Evolutionary conservation across 352 stramenopile species (phyloP), one percentile per base, ranked within the genome.

Genomic region (Globisporangium carolinianum): DNA sequence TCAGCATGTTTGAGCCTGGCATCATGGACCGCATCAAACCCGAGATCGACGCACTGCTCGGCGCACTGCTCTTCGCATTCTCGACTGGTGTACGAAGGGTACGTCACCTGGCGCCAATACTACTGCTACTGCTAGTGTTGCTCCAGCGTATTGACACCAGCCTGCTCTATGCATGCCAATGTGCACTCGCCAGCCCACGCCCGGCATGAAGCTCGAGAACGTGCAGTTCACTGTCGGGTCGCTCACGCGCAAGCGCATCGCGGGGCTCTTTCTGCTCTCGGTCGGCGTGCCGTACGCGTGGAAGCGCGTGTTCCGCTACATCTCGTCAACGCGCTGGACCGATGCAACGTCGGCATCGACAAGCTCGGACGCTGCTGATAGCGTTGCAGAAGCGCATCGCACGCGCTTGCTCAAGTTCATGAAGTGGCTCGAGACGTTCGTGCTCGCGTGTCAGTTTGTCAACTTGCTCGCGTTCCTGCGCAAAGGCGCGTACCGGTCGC

Each of bases 151-250:
- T 53, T 35, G 12, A 1, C 50, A 11, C 4, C 37, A 41, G 8
- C 5, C 8, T 41, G 37, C 37, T 9, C 37, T 9, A 41, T 8
- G 37, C 37, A 41, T 41, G 37, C 37, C 37, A n/a, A n/a, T n/a
- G n/a, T n/a, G n/a, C n/a, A n/a, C n/a, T n/a, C n/a, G n/a, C 38
- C 47, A 94, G 84, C 76, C 82, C 5, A 94, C 84, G 8, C 84
- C 84, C 7, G 84, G 84, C 2, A 94, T 94, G 84, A 88, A 88
- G 57, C 65, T 94, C 18, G 80, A 94, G 61, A 92, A 92, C 41
- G 65, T 94, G 7, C 75, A 72, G 53, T 94, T 89, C 32, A 63
- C 62, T 7, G 63, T 72, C 5, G 62, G 73, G 36, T 18, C 73
- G 36, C 60, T 94, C 49, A 85, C 76, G 11, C 58, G 60, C 35